Base-by-base conservation (phyloP, 2,329 filamentous ascomycete species). In the Emergomyces pasteurianus region DNA sequence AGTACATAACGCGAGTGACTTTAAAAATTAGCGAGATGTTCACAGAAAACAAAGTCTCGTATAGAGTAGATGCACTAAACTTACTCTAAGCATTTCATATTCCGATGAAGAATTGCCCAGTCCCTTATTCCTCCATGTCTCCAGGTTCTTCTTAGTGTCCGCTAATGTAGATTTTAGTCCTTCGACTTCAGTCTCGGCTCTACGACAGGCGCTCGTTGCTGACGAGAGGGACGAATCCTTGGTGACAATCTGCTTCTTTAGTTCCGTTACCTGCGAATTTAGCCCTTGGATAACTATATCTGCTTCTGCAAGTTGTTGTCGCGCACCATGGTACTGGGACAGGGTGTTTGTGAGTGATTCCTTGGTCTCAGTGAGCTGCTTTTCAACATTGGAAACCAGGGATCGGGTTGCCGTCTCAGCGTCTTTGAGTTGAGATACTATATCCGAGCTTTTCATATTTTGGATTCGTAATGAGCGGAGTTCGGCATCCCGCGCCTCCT, bases 341-440 rank as follows among this genome's bases (percentile, higher is more conserved):
- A 86, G 81, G 40, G 92, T 77, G 3, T 83, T 80, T n/a, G 83
- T 82, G 67, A 96, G 86, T 21, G 88, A 83, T 65, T 92, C 89
- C 71, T 87, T 90, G 67, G 90, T 78, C 68, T 97, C 91, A 10
- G 86, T 85, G 46, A 94, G 77, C 71, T 97, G 92, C 77, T 96
- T 96, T 75, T 99, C 94, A 63, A 96, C 78, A 68, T 92, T 96
- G 66, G 85, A 83, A 21, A 94, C 79, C 34, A 96, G 75, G 18
- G 85, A 84, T 57, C 90, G 83, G 65, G 87, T 89, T 59, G 89
- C 84, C 6, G 85, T 80, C 72, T 97, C 94, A 1, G 90, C 83
- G 60, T 97, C 92, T 78, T 99, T 99, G 60, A 97, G 79, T 66
- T 95, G 89, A 0, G 90, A 83, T 49, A 99, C 92, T 62, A 97